Conservation (phyloP, 345 rosid genomes). For the Ceriops zippeliana region DNA sequence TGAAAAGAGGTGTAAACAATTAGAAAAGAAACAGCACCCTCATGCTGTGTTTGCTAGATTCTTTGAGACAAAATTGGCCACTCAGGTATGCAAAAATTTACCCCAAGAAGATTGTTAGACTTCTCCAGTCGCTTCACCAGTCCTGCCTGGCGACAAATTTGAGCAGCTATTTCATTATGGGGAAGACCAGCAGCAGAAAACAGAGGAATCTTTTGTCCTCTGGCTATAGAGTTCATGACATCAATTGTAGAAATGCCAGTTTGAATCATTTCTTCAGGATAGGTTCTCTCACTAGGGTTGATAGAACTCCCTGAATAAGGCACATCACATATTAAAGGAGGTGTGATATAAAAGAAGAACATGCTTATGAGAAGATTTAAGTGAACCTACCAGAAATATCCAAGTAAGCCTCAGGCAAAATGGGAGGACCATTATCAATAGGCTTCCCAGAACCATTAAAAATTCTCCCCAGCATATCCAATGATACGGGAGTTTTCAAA, state of each 20-base stretch:
- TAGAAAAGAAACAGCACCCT: conserved; percentile 1
- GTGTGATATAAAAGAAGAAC: background rate
- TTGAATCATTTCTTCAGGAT: conserved; percentile 98
- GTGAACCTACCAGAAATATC: conserved; percentile 74
- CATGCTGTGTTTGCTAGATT: too few relatives aligned
- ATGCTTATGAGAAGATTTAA: conserved; percentile 13
- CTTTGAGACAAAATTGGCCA: background rate
- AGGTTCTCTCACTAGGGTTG: conserved; percentile 98
- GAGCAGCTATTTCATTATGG: conserved; percentile 98
- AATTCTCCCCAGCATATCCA: conserved; percentile 97
- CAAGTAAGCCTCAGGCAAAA: conserved; percentile 88
- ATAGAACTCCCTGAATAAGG: conserved; percentile 74
- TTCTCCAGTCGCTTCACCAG: conserved; percentile 92
- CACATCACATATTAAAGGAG: background rate
- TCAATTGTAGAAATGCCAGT: conserved; percentile 97
- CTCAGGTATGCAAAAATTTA: conserved; percentile 16
- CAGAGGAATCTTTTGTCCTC: conserved; percentile 97
- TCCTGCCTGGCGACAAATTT: conserved; percentile 99
- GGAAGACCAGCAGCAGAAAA: conserved; percentile 99
- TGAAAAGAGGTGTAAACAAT: background rate
- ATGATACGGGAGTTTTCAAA: conserved; percentile 81
- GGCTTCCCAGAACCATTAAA: conserved; percentile 98
- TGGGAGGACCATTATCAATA: conserved; percentile 94
- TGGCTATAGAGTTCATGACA: conserved; percentile 96
- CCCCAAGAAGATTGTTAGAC: conserved; percentile 71